Evolutionary conservation across 345 rosid species (phyloP).

Genomic region (Eutrema yunnanense): DNA sequence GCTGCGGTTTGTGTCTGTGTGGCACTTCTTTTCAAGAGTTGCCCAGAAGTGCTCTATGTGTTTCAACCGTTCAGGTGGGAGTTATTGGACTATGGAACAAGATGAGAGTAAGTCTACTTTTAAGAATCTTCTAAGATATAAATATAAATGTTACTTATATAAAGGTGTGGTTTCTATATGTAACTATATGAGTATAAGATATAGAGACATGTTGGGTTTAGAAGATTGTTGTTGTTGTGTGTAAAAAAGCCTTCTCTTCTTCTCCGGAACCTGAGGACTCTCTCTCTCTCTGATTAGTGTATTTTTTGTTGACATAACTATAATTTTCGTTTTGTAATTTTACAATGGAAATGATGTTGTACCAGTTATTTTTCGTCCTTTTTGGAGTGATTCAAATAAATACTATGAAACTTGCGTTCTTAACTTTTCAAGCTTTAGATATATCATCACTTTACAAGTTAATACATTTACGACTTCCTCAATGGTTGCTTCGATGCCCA

Average conservation of each 20-base stretch:
- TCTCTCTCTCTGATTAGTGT: background rate
- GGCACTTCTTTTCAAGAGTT: constrained; percentile 94
- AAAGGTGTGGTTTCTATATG: constrained; percentile 28
- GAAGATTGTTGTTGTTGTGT: constrained; percentile 24
- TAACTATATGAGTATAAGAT: constrained; percentile 26
- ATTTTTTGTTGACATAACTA: constrained; percentile 19
- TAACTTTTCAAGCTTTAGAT: background rate
- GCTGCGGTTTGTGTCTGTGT: constrained; percentile 99
- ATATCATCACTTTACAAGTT: background rate
- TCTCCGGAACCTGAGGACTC: constrained; percentile 16
- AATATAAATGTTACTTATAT: constrained; percentile 12
- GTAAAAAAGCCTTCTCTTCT: constrained; percentile 10
- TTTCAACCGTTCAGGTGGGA: constrained; percentile 99
- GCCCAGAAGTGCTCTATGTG: constrained; percentile 82
- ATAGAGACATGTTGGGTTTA: constrained; percentile 20
- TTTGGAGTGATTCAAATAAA: background rate
- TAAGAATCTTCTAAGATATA: constrained; percentile 10
- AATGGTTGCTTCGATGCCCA: constrained; percentile 12
- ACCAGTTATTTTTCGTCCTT: background rate
- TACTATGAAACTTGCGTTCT: background rate
- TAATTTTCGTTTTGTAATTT: constrained; percentile 5
- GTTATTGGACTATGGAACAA: constrained; percentile 73
- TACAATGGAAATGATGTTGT: constrained; percentile 9
- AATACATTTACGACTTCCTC: background rate
- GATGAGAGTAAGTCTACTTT: constrained; percentile 28